These are phyloP conservation scores for Mesembryanthemum crystallinum DNA, from an alignment of 148 eudicot species.

Conservation along the genomic window DNA sequence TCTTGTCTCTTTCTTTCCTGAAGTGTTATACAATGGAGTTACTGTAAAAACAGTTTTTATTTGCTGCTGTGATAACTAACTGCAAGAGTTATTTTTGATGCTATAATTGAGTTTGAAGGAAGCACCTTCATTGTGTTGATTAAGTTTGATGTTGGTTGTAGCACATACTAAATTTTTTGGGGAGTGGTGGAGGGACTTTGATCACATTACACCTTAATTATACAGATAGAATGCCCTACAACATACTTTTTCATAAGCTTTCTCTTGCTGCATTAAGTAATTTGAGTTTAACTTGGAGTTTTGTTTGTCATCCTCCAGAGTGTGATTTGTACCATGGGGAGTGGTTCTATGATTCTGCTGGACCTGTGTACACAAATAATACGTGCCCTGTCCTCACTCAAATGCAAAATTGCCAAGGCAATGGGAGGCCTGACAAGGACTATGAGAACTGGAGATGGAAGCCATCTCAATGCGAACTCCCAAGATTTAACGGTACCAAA, in stretches of 20 bases:
- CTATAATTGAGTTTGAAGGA: no score
- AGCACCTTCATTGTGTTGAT: no score
- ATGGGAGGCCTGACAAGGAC: constrained; percentile 96
- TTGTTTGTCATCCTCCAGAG: constrained; percentile 35
- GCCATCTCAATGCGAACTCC: constrained; percentile 78
- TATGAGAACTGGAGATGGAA: constrained; percentile 94
- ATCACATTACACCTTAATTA: not conserved
- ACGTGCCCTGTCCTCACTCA: constrained; percentile 80
- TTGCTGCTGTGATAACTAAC: not conserved
- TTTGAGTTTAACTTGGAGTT: constrained; percentile 12
- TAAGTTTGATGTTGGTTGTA: not conserved
- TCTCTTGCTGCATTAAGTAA: not conserved
- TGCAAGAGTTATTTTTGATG: no score
- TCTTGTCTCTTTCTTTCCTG: no score
- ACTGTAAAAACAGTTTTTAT: not conserved
- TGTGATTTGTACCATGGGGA: constrained; percentile 87
- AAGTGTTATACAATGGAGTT: not conserved
- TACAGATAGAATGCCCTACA: not conserved
- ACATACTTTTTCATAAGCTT: not conserved
- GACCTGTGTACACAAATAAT: constrained; percentile 74
- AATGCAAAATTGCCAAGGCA: constrained; percentile 95
- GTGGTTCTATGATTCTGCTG: constrained; percentile 72
- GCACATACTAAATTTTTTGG: no score
- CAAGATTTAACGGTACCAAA: constrained; percentile 64
- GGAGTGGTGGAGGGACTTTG: not conserved